A percentile compares a stretch with the other conserved stretches of the same genome.
Evolutionary conservation across 1,139 yeast genomes (phyloP).

Genomic region (Eremothecium gossypii): DNA sequence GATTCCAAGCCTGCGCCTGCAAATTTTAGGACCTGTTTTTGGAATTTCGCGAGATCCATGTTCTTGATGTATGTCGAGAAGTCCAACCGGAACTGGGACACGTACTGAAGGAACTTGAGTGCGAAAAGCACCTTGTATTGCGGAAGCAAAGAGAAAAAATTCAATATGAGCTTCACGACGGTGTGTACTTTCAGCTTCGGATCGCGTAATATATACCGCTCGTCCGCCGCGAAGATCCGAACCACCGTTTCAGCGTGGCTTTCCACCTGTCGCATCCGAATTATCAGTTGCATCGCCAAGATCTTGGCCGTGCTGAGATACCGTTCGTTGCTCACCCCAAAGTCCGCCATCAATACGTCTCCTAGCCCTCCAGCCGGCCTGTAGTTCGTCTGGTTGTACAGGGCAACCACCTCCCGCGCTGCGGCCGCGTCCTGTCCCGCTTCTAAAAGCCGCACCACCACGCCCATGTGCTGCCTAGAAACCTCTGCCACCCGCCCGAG

Average conservation of each 20-base stretch:
- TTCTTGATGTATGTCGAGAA: constrained; percentile 22
- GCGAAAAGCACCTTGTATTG: constrained; percentile 21
- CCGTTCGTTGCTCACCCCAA: constrained; percentile 14
- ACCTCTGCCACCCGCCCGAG: constrained; percentile 10
- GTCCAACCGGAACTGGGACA: constrained; percentile 16
- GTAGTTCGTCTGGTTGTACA: constrained; percentile 21
- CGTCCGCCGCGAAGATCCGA: constrained; percentile 21
- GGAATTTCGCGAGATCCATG: constrained; percentile 14
- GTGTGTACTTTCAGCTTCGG: constrained; percentile 17
- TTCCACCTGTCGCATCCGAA: constrained; percentile 14
- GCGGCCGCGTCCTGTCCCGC: constrained; percentile 10
- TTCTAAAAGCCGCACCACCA: constrained; percentile 20
- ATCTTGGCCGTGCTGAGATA: constrained; percentile 25
- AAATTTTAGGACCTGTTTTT: constrained; percentile 13
- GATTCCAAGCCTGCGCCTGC: constrained; percentile 2
- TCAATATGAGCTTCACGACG: constrained; percentile 22
- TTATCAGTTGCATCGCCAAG: constrained; percentile 21
- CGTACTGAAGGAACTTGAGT: constrained; percentile 26
- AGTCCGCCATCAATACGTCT: constrained; percentile 24
- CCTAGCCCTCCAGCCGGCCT: constrained; percentile 10
- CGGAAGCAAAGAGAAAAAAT: constrained; percentile 19
- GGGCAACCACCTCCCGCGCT: constrained; percentile 13
- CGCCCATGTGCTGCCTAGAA: constrained; percentile 19
- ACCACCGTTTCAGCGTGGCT: constrained; percentile 13
- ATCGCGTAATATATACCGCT: constrained; percentile 19